Conservation (phyloP, 352 stramenopile species). For the Phytophthora hybrid region DNA sequence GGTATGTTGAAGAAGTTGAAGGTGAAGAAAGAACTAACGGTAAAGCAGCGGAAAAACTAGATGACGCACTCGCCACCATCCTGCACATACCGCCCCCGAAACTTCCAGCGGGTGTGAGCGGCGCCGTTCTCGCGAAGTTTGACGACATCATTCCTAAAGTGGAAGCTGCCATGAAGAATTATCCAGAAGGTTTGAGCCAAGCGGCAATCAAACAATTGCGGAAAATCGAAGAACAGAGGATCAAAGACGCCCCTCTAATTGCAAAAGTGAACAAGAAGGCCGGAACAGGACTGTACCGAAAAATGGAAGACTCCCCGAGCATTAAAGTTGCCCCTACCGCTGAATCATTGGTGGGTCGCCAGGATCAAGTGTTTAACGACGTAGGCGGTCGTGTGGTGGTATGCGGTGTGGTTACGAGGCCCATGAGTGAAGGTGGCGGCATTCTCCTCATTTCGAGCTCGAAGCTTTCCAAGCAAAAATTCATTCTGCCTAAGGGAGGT, state of each 20-base stretch:
- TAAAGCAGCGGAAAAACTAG: too few relatives aligned
- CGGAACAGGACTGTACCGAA: neutral
- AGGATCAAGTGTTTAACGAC: neutral
- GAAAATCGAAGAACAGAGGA: neutral
- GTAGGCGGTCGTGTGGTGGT: neutral
- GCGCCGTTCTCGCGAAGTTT: too few relatives aligned
- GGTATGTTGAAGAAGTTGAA: too few relatives aligned
- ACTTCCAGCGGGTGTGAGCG: too few relatives aligned
- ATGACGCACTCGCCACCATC: too few relatives aligned
- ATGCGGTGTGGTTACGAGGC: neutral
- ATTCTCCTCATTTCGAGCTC: slow-evolving; percentile 3
- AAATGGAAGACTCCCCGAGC: neutral
- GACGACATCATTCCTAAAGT: too few relatives aligned
- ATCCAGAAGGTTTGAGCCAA: too few relatives aligned
- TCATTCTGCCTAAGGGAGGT: neutral
- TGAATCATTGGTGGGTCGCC: neutral
- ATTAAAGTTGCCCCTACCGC: neutral
- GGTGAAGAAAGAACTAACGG: too few relatives aligned
- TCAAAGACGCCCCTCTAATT: neutral
- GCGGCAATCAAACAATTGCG: too few relatives aligned
- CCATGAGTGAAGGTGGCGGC: neutral
- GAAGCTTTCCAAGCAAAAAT: neutral
- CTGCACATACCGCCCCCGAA: too few relatives aligned
- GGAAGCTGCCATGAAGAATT: too few relatives aligned
- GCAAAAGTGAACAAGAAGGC: neutral